Base-by-base conservation (phyloP, 1,284 basidiomycete species). In the Cryptococcus deneoformans region DNA sequence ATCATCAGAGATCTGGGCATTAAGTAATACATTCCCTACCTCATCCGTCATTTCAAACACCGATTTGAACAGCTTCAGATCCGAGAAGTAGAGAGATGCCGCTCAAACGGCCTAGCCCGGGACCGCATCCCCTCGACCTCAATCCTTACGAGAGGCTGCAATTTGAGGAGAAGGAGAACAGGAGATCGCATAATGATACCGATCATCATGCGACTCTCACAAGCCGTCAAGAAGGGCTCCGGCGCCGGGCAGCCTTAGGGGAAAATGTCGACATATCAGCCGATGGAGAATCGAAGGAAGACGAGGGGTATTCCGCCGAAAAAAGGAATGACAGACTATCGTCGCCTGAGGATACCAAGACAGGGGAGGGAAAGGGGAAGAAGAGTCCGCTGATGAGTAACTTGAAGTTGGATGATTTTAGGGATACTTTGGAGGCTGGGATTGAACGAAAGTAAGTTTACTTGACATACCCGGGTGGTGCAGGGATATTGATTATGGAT, bases 371-470 rank as follows among this genome's bases (percentile, higher is more conserved):
- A 40, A 57, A 62, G 53, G 52, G 59, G 35, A 57, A 65, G 38
- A 59, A 50, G 52, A 62, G 57, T n/a, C 69, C 69, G 2, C 52
- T 69, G 49, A 61, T 67, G 54, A 46, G 56, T 20, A 52, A 43
- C 14, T 45, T 66, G 20, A 66, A 67, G n/a, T 54, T 72, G 57
- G 66, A 67, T 35, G 66, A 69, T 24, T 53, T 72, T 29, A 54
- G 68, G 24, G 70, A 70, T 54, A 54, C 57, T 11, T 53, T 71
- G 37, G 62, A 64, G 36, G 67, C 61, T 48, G 63, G 63, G n/a
- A 69, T 71, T 11, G 70, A 72, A 52, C 61, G 67, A 51, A 65
- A 72, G 70, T 70, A 58, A 65, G 68, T 29, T 29, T 29, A 66
- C 36, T 29, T 46, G 37, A 52, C 12, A 10, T 42, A 29, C 48